These are phyloP conservation scores for Coemansia guatemalensis DNA, from an alignment of 192 early-diverging fungal species.

Conservation along the genomic window DNA sequence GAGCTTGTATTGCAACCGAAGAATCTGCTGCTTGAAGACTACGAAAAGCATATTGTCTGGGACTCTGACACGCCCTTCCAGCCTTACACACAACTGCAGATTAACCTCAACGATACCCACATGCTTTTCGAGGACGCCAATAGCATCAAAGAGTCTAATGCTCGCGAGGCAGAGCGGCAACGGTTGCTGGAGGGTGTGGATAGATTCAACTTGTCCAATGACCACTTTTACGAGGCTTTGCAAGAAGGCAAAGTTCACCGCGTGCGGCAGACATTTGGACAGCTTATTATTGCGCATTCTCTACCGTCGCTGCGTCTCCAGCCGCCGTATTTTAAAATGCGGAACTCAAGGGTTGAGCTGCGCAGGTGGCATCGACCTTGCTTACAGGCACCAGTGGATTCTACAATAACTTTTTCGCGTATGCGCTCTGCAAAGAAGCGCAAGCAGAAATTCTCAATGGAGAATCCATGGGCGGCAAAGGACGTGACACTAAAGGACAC, in stretches of 20 bases:
- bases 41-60: constrained; percentile 81
- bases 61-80: constrained; percentile 61
- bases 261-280: constrained; percentile 86
- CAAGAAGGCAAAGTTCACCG: constrained; percentile 66
- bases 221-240: constrained; percentile 78
- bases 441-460: constrained; percentile 65
- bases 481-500: constrained; percentile 90
- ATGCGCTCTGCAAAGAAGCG: constrained; percentile 73
- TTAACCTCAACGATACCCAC: constrained; percentile 72
- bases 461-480: constrained; percentile 76
- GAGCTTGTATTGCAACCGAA: constrained; percentile 21
- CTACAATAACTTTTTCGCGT: constrained; percentile 68
- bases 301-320: constrained; percentile 82
- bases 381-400: constrained; percentile 62
- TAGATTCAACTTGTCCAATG: constrained; percentile 86
- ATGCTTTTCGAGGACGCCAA: constrained; percentile 66
- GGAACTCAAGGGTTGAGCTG: constrained; percentile 75
- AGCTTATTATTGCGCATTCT: constrained; percentile 81
- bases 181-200: constrained; percentile 61
- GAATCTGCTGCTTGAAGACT: constrained; percentile 49
- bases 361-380: constrained; percentile 88
- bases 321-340: constrained; percentile 78
- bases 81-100: constrained; percentile 58
- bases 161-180: constrained; percentile 62
- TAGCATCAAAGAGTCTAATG: constrained; percentile 50